Percentiles rank a stretch among this genome's conserved stretches.
Conservation (phyloP, 2,329 filamentous ascomycete genomes). For the Pestalotiopsis fici region DNA sequence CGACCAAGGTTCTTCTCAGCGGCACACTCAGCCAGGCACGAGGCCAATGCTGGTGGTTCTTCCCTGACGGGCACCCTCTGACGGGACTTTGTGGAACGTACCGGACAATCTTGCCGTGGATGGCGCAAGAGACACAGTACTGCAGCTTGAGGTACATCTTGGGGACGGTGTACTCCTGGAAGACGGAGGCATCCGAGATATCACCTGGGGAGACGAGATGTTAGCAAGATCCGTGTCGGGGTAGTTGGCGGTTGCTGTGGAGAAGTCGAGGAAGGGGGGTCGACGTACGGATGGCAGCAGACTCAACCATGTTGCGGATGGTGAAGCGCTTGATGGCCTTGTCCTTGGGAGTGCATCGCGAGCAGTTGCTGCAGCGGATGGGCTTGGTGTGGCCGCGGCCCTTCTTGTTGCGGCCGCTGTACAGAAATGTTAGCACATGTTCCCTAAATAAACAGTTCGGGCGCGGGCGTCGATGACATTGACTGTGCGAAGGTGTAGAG, state of each 20-base stretch:
- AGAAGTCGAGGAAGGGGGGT: constrained; percentile 3
- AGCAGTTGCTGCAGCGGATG: constrained; percentile 78
- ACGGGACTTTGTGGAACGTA: constrained; percentile 59
- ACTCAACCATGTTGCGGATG: constrained; percentile 99
- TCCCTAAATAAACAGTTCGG: neutral
- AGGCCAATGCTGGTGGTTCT: constrained; percentile 48
- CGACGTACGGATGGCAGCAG: constrained; percentile 95
- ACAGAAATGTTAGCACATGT: neutral
- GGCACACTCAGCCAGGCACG: constrained; percentile 36
- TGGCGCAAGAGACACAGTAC: constrained; percentile 99
- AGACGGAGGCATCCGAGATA: constrained; percentile 99
- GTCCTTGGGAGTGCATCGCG: constrained; percentile 94
- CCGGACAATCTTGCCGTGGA: constrained; percentile 99
- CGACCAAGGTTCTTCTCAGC: constrained; percentile 62
- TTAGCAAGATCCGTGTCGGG: neutral
- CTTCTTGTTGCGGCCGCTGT: constrained; percentile 98
- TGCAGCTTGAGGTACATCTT: constrained; percentile 99
- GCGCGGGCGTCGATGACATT: constrained; percentile 5
- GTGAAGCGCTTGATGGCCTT: constrained; percentile 99
- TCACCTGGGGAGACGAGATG: constrained; percentile 68
- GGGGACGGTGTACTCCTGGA: constrained; percentile 98
- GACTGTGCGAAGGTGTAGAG: constrained; percentile 2
- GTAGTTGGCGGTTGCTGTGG: neutral
- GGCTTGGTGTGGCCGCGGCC: constrained; percentile 99
- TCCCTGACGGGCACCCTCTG: constrained; percentile 44